Evolutionary conservation across 257 asterid genomes (phyloP).

Genomic region (Nicotiana obtusifolia): DNA sequence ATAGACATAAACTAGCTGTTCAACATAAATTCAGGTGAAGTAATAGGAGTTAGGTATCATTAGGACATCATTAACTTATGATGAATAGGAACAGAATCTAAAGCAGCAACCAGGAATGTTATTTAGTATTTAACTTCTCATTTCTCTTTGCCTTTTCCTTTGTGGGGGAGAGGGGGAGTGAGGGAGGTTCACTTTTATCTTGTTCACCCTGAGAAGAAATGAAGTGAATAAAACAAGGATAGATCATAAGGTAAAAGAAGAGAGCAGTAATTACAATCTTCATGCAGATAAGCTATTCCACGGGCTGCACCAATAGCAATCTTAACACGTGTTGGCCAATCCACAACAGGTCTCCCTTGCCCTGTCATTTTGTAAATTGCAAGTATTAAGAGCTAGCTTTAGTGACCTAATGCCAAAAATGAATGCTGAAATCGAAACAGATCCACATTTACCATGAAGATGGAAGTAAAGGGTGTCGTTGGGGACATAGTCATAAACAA

Average conservation of each 20-base stretch:
- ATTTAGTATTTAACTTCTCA: no score
- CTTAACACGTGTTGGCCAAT: slow-evolving; percentile 77
- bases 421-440: background rate
- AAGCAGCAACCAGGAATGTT: no score
- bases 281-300: slow-evolving; percentile 95
- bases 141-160: no score
- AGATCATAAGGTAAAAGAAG: background rate
- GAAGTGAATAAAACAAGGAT: background rate
- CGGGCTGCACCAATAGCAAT: slow-evolving; percentile 95
- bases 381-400: slow-evolving; percentile 9
- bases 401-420: background rate
- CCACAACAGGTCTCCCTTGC: slow-evolving; percentile 56
- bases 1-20: no score
- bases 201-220: background rate
- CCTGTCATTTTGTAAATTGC: slow-evolving; percentile 28
- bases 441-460: slow-evolving; percentile 69
- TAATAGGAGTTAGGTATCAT: no score
- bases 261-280: slow-evolving; percentile 63
- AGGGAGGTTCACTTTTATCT: background rate
- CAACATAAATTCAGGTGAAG: no score
- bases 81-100: no score
- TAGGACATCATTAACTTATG: no score
- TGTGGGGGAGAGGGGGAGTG: no score
- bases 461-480: slow-evolving; percentile 87
- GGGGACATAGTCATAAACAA: slow-evolving; percentile 76